Conservation (phyloP, 257 asterid genomes). For the Ligustrum vulgare region DNA sequence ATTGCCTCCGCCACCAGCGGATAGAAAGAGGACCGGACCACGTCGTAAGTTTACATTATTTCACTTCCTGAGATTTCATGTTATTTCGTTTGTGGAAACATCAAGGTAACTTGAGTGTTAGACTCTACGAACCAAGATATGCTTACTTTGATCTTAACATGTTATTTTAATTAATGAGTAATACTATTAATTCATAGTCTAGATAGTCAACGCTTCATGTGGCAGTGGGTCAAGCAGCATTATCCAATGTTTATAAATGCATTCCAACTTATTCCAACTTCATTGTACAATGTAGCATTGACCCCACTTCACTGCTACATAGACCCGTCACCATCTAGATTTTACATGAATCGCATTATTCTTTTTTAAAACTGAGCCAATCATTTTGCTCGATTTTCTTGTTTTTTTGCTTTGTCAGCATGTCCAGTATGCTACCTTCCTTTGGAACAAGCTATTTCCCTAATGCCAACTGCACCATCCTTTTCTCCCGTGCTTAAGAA, state of each 20-base stretch:
- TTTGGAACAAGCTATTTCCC: slow-evolving; percentile 66
- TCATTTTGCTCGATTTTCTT: slow-evolving; percentile 19
- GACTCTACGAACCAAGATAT: not conserved
- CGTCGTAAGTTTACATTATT: slow-evolving; percentile 64
- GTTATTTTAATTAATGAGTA: too few relatives aligned
- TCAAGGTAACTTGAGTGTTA: not conserved
- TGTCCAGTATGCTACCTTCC: slow-evolving; percentile 97
- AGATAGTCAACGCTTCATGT: too few relatives aligned
- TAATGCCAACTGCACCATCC: slow-evolving; percentile 73
- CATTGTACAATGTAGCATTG: too few relatives aligned
- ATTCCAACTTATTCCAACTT: too few relatives aligned
- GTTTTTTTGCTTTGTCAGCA: slow-evolving; percentile 52
- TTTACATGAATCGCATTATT: not conserved
- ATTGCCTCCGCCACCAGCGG: slow-evolving; percentile 94
- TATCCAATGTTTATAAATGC: too few relatives aligned
- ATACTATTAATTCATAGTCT: too few relatives aligned
- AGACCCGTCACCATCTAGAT: too few relatives aligned
- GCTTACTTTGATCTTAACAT: not conserved
- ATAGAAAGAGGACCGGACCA: slow-evolving; percentile 85
- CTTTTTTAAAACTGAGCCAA: not conserved
- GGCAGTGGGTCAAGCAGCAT: too few relatives aligned
- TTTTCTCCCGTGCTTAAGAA: slow-evolving; percentile 70
- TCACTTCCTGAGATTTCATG: not conserved
- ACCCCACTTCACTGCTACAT: too few relatives aligned
- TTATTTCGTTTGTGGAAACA: not conserved